Percentiles rank a stretch among this genome's conserved stretches.
phyloP scores from a whole-genome alignment of 1,284 basidiomycete genomes.

The Cryptococcus hybrid region DNA sequence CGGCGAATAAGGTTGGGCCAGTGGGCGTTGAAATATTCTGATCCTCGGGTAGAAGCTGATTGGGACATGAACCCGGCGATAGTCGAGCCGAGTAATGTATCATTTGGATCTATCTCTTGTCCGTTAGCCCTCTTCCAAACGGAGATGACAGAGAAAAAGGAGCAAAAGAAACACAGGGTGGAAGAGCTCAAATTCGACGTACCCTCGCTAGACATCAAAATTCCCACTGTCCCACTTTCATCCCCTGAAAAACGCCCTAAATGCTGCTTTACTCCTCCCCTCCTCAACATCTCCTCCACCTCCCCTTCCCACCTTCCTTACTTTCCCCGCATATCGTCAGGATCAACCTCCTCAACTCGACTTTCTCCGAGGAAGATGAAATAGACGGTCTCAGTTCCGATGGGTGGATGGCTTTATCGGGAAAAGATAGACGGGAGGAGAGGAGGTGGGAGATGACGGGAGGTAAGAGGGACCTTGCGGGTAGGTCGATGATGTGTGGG shows the following conservation, averaged over 20 bases:
- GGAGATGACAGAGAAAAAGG: not conserved
- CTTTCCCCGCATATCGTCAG: slow-evolving; percentile 44
- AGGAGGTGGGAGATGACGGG: slow-evolving; percentile 3
- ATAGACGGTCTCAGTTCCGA: slow-evolving; percentile 18
- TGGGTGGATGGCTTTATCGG: slow-evolving; percentile 5
- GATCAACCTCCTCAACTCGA: slow-evolving; percentile 29
- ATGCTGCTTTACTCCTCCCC: slow-evolving; percentile 73
- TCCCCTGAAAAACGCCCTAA: slow-evolving; percentile 83
- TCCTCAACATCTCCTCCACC: slow-evolving; percentile 63
- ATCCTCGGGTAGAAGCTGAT: slow-evolving; percentile 33
- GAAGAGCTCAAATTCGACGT: slow-evolving; percentile 13
- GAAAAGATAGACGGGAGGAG: not conserved
- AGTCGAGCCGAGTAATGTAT: slow-evolving; percentile 43
- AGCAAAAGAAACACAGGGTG: too few relatives aligned
- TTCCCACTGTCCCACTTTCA: slow-evolving; percentile 66
- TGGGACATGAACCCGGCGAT: slow-evolving; percentile 44
- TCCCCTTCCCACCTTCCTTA: slow-evolving; percentile 24
- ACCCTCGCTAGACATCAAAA: slow-evolving; percentile 82
- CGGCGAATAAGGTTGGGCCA: slow-evolving; percentile 41
- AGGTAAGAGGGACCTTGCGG: not conserved
- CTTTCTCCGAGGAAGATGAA: not conserved
- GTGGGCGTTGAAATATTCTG: slow-evolving; percentile 41
- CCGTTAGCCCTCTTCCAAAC: not conserved
- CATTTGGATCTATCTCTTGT: slow-evolving; percentile 28
- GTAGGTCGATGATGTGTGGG: too few relatives aligned